Evolutionary conservation across 2,329 filamentous ascomycete species (phyloP), one percentile per base, ranked within the genome.

Genomic region (Epichloe scottii): DNA sequence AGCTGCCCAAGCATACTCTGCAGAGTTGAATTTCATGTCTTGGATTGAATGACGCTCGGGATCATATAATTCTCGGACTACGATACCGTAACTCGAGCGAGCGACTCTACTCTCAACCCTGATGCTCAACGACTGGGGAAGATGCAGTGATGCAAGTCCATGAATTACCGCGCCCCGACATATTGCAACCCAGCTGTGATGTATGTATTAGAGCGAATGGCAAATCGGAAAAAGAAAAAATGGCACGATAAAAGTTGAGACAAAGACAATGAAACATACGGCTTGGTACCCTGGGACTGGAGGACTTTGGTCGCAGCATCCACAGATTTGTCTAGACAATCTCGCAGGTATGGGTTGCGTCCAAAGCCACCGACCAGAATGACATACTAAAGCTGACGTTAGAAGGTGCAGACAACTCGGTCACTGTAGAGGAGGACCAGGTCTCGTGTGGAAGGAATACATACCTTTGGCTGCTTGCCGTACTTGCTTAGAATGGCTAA

Each of bases 301-400:
- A 71, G 51, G 1, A 72, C 48, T 0, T 58, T 1, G 50, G 54
- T 7, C 6, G 46, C 35, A 6, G 46, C 39, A 4, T 23, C 38
- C 0, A 60, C 23, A 0, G 4, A 3, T 0, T 34, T 17, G 0
- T 53, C 51, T 0, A 72, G 47, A 0, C 51, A 50, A 2, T 53
- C 41, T 11, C 53, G 56, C 0, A 72, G 51, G 5, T 65, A 68
- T 0, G 46, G 34, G 14, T 59, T 65, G 2, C 63, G 55, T 0
- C 70, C 69, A 5, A 72, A 66, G 0, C 69, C 70, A 0, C 70
- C 70, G 0, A 67, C 68, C 0, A 72, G 59, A 1, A 71, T 58
- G 5, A 72, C 49, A 23, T 63, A 66, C 70, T 71, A 23, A 19
- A 38, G 6, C 6, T 5, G 14, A n/a, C 3, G n/a, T 43, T 12